Evolutionary conservation across 2,329 filamentous ascomycete species (phyloP), one percentile per base, ranked within the genome.

Genomic region (Calonectria pteridis): DNA sequence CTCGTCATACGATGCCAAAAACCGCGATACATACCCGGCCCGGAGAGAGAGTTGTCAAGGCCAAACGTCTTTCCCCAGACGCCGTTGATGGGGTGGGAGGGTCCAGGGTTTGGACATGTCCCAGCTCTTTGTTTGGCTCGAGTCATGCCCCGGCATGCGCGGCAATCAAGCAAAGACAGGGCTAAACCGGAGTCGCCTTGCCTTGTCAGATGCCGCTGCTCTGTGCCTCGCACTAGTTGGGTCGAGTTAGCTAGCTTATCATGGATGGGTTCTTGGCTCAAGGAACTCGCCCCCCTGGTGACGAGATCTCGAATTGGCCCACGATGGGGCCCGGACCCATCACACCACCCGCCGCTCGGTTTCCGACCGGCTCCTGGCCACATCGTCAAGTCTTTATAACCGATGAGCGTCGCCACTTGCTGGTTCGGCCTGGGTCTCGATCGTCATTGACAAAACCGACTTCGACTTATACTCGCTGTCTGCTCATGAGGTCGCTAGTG

Each of bases 321-420:
- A 75, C 71, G 73, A 77, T 78, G 77, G 77, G 72, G 75, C 71
- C 72, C 64, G 75, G 77, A 76, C 75, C 79, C 79, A 80, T 81
- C 79, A 78, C 77, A 78, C 79, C 79, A 81, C 75, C 78, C 77
- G 78, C 76, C 77, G 76, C 77, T 80, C 79, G 79, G 79, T 74
- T 68, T 81, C 79, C 79, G 79, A 80, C 76, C 79, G 79, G 77
- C 73, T 76, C 72, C 73, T 77, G 62, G 55, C 66, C 74, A 77
- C 73, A 74, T 78, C 75, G 58, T 77, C 74, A 73, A 73, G 63
- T 51, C 77, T 78, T 81, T 81, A 81, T 80, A 81, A 80, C 79
- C 77, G 73, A 75, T 72, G 66, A 23, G 50, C 66, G 64, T 78
- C 76, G 79, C 79, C 79, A 81, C 79, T 78, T 69, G 43, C 70